Percentiles rank a stretch among this genome's conserved stretches.
phyloP scores from a whole-genome alignment of 495 filamentous ascomycete genomes.

The Parathielavia hyrcaniae region DNA sequence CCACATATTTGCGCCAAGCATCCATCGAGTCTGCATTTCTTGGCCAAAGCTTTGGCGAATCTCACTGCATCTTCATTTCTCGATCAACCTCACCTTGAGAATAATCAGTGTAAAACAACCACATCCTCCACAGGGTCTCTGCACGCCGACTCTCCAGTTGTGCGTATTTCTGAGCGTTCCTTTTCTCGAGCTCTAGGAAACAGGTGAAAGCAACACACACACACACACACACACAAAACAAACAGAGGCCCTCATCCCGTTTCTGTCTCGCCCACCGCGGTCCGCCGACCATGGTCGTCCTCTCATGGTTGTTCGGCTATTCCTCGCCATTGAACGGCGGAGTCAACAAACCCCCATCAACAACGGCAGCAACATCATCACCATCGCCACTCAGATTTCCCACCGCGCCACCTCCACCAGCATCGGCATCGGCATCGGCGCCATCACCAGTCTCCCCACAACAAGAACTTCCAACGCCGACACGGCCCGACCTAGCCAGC shows the following conservation, averaged over 20 bases:
- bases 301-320: slow-evolving; percentile 7
- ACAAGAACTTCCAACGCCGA: background rate
- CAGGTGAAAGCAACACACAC: background rate
- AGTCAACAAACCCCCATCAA: background rate
- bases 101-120: no score
- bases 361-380: background rate
- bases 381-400: background rate
- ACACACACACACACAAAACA: background rate
- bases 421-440: background rate
- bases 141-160: no score
- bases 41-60: no score
- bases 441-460: background rate
- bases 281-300: background rate
- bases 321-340: background rate
- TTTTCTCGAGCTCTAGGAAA: background rate
- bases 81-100: no score
- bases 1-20: no score
- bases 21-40: no score
- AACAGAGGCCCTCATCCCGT: background rate
- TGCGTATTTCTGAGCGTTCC: no score
- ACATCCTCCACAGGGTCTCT: no score
- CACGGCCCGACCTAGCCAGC: background rate
- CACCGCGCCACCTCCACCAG: background rate
- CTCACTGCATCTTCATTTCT: no score
- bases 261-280: background rate